Evolutionary conservation across 2,329 filamentous ascomycete genomes (phyloP).

Genomic region (Aspergillus unguis): DNA sequence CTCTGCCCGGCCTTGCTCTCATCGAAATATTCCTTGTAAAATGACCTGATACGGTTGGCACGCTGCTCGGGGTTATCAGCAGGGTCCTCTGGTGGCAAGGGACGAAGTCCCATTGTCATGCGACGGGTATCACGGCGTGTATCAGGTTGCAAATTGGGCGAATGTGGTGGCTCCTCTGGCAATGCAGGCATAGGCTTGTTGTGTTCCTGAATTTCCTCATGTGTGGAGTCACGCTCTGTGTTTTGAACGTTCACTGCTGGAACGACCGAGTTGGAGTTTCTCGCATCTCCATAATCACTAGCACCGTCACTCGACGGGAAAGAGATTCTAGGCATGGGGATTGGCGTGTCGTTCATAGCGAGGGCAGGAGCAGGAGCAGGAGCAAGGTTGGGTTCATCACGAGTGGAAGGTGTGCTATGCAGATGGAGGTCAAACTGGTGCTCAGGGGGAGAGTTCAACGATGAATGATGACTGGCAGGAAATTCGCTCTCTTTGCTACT

Average conservation of each 20-base stretch:
- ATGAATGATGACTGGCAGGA: background rate
- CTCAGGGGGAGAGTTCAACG: conserved; percentile 11
- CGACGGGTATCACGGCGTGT: conserved; percentile 45
- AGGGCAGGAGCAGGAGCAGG: background rate
- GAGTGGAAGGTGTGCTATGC: conserved; percentile 16
- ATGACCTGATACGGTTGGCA: conserved; percentile 94
- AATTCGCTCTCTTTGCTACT: background rate
- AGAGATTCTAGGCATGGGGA: conserved; percentile 35
- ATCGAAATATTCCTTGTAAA: conserved; percentile 99
- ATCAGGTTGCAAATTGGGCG: conserved; percentile 25
- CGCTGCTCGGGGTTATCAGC: conserved; percentile 89
- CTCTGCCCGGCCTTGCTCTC: conserved; percentile 59
- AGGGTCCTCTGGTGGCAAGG: conserved; percentile 80
- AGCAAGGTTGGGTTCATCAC: conserved; percentile 15
- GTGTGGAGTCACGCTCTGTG: conserved; percentile 21
- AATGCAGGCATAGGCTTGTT: conserved; percentile 19
- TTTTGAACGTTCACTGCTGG: conserved; percentile 33
- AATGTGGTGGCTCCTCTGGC: conserved; percentile 25
- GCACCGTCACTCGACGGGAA: conserved; percentile 48
- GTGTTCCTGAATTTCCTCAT: conserved; percentile 11
- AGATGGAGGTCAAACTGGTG: conserved; percentile 24
- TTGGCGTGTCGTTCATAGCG: conserved; percentile 16
- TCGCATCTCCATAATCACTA: conserved; percentile 55
- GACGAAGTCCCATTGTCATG: conserved; percentile 66
- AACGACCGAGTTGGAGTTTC: conserved; percentile 48